phyloP scores from a whole-genome alignment of 139 green algal species.

The Chlorella sp. region DNA sequence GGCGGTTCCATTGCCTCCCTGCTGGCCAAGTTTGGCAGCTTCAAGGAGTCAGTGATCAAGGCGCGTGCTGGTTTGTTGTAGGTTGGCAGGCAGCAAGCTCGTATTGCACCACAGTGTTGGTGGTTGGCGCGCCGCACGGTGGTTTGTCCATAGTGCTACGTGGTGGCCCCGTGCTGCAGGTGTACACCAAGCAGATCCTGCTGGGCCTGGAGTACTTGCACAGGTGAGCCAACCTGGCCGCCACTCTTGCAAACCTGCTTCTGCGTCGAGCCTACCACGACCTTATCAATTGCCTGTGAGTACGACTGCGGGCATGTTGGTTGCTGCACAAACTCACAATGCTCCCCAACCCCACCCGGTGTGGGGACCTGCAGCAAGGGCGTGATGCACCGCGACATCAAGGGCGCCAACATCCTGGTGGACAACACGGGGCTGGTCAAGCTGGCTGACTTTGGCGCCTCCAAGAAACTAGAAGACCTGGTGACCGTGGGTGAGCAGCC shows the following conservation, averaged over 20 bases:
- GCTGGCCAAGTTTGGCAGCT: conserved; percentile 87
- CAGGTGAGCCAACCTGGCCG: conserved; percentile 12
- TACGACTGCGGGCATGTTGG: too few relatives aligned
- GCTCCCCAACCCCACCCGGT: neutral
- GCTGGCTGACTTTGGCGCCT: conserved; percentile 96
- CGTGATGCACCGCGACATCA: conserved; percentile 96
- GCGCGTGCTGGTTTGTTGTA: too few relatives aligned
- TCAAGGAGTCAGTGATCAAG: conserved; percentile 71
- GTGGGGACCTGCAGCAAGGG: conserved; percentile 47
- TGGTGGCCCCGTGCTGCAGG: neutral
- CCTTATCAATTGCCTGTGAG: too few relatives aligned
- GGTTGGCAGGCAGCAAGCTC: too few relatives aligned
- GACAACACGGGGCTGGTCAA: conserved; percentile 92
- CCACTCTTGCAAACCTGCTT: neutral
- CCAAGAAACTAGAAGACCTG: conserved; percentile 92
- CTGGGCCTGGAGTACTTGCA: conserved; percentile 96
- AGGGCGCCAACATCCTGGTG: conserved; percentile 97
- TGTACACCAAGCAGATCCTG: conserved; percentile 85
- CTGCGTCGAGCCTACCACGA: too few relatives aligned
- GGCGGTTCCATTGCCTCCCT: conserved; percentile 94
- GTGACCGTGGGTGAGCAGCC: conserved; percentile 76
- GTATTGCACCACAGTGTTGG: too few relatives aligned
- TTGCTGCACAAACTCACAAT: neutral
- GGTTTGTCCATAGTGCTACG: too few relatives aligned
- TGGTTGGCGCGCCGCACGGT: too few relatives aligned